Conservation (phyloP, 176 grass and related monocot species). For the Echinochloa phyllopogon region DNA sequence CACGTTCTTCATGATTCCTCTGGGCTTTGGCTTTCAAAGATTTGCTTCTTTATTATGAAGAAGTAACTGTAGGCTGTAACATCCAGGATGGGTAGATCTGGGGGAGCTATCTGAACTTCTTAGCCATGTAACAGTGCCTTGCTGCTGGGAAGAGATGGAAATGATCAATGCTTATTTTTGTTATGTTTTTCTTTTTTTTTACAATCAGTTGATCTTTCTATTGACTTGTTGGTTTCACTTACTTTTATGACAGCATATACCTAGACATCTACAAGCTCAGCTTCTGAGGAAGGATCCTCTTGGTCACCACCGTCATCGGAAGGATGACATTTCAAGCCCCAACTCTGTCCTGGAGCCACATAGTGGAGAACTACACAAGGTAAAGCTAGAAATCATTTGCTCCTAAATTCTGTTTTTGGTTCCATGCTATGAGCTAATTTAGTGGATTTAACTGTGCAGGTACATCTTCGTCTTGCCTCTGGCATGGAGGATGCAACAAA, state of each 20-base stretch:
- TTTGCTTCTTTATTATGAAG: neutral
- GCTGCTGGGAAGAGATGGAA: conserved; percentile 7
- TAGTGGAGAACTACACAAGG: conserved; percentile 68
- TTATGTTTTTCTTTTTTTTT: neutral
- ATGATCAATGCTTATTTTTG: neutral
- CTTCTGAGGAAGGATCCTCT: conserved; percentile 63
- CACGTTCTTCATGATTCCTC: neutral
- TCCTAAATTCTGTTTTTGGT: neutral
- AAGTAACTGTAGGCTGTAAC: neutral
- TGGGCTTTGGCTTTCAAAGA: neutral
- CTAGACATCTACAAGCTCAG: conserved; percentile 69
- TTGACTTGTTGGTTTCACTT: conserved; percentile 34
- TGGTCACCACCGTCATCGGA: conserved; percentile 41
- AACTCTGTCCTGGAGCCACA: conserved; percentile 74
- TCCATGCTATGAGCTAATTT: neutral
- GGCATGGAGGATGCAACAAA: conserved; percentile 75
- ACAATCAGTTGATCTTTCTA: neutral
- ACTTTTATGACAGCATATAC: conserved; percentile 63
- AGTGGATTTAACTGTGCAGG: conserved; percentile 37
- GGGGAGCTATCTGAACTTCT: neutral
- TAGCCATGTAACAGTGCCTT: neutral
- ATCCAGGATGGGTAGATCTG: conserved; percentile 9
- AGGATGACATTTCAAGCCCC: conserved; percentile 71
- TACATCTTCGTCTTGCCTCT: conserved; percentile 42
- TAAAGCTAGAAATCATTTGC: conserved; percentile 48